A percentile compares a stretch with the other conserved stretches of the same genome.
Evolutionary conservation across 1,284 basidiomycete genomes (phyloP).

Genomic region (Afroboletus lepidellus): DNA sequence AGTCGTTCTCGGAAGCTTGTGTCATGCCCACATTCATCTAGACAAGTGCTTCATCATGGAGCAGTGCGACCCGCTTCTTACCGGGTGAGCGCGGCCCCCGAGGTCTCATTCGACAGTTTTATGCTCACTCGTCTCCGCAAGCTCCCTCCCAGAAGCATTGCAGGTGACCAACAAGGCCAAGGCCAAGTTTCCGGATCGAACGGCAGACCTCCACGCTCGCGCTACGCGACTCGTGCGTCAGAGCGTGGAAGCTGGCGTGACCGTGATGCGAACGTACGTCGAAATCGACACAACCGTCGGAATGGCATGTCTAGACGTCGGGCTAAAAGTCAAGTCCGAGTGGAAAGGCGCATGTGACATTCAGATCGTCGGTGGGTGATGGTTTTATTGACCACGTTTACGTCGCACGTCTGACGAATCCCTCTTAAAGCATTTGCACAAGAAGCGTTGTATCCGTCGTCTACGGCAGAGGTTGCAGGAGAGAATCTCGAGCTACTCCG

Average conservation of each 20-base stretch:
- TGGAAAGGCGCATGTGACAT: conserved; percentile 50
- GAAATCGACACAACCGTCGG: conserved; percentile 58
- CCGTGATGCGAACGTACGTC: conserved; percentile 57
- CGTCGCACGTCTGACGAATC: background rate
- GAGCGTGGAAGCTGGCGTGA: conserved; percentile 59
- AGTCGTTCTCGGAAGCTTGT: conserved; percentile 41
- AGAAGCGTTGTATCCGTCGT: conserved; percentile 50
- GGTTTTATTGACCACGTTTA: background rate
- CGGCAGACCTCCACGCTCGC: conserved; percentile 48
- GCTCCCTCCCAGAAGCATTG: conserved; percentile 57
- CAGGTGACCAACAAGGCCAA: conserved; percentile 51
- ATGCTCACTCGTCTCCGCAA: conserved; percentile 24
- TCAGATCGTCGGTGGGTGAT: conserved; percentile 52
- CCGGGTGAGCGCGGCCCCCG: conserved; percentile 42
- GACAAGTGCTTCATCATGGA: conserved; percentile 68
- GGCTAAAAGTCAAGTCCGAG: conserved; percentile 45
- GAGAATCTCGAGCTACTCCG: conserved; percentile 46
- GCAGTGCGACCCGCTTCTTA: conserved; percentile 47
- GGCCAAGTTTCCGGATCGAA: conserved; percentile 41
- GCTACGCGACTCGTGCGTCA: conserved; percentile 53
- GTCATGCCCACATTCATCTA: conserved; percentile 64
- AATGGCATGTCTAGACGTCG: conserved; percentile 50
- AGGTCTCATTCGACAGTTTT: background rate
- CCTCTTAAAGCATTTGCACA: conserved; percentile 59
- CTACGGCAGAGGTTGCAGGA: conserved; percentile 37